These are phyloP conservation scores for Zymoseptoria brevis DNA, from an alignment of 2,329 filamentous ascomycete species.

Conservation along the genomic window DNA sequence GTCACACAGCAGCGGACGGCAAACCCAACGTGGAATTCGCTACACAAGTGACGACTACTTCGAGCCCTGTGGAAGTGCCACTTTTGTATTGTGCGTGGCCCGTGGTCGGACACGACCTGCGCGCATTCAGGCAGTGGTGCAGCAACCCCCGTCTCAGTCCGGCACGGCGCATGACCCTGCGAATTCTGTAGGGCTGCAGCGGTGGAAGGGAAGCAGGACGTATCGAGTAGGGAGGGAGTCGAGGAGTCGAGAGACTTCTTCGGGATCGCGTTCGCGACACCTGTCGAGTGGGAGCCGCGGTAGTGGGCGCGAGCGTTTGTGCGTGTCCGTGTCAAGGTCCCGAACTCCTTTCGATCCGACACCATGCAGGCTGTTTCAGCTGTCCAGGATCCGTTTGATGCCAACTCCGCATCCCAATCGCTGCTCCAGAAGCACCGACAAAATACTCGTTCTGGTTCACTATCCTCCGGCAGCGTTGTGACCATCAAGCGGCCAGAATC, in stretches of 20 bases:
- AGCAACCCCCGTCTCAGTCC: background rate
- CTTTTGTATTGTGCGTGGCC: background rate
- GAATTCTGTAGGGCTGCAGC: background rate
- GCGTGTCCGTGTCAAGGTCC: background rate
- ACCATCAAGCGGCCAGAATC: conserved; percentile 37
- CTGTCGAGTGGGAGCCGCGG: background rate
- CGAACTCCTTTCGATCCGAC: background rate
- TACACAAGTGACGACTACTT: background rate
- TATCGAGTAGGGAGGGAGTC: background rate
- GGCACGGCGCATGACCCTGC: background rate
- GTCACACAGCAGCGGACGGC: background rate
- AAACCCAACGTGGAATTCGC: background rate
- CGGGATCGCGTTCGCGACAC: background rate
- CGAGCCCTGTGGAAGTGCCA: background rate
- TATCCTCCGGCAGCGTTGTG: conserved; percentile 36
- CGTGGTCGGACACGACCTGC: background rate
- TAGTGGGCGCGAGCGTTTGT: background rate
- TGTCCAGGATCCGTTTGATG: conserved; percentile 9
- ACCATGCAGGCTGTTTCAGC: conserved; percentile 12
- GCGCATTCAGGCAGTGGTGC: background rate
- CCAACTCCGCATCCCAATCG: conserved; percentile 1
- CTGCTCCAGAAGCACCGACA: conserved; percentile 6
- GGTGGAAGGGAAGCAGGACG: background rate
- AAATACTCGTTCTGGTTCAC: conserved; percentile 35
- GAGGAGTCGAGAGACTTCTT: background rate